Evolutionary conservation across 257 asterid species (phyloP).

Genomic region (Prunella vulgaris): DNA sequence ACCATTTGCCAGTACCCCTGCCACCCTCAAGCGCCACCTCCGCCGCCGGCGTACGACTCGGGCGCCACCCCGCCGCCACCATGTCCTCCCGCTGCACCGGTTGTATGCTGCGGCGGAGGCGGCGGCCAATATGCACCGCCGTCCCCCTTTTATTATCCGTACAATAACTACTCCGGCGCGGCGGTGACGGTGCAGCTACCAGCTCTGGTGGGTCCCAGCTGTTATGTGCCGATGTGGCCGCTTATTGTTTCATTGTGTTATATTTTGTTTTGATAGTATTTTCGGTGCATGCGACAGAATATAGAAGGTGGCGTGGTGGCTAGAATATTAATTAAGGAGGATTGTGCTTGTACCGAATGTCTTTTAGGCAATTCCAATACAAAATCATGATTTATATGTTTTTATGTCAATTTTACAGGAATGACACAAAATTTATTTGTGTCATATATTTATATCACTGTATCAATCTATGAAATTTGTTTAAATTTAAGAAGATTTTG

Average conservation of each 20-base stretch:
- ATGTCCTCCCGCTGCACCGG: conserved; percentile 40
- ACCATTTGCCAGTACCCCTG: conserved; percentile 34
- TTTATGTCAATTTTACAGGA: no score
- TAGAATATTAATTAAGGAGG: not conserved
- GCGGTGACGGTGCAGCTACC: not conserved
- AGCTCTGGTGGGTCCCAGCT: not conserved
- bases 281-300: not conserved
- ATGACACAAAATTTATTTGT: no score
- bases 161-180: conserved; percentile 28
- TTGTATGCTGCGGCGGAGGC: conserved; percentile 31
- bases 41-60: conserved; percentile 12
- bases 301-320: no score
- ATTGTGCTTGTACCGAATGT: not conserved
- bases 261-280: not conserved
- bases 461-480: no score
- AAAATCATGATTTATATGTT: not conserved
- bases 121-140: conserved; percentile 33
- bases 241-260: not conserved
- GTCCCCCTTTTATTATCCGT: conserved; percentile 30
- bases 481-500: no score
- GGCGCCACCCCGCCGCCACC: conserved; percentile 24
- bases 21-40: conserved; percentile 29
- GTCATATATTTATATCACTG: no score
- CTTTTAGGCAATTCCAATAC: no score
- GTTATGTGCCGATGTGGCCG: conserved; percentile 4